A percentile compares a stretch with the other conserved stretches of the same genome.
phyloP scores from a whole-genome alignment of 805 yeast genomes.

The Wickerhamomyces rabaulensis region DNA sequence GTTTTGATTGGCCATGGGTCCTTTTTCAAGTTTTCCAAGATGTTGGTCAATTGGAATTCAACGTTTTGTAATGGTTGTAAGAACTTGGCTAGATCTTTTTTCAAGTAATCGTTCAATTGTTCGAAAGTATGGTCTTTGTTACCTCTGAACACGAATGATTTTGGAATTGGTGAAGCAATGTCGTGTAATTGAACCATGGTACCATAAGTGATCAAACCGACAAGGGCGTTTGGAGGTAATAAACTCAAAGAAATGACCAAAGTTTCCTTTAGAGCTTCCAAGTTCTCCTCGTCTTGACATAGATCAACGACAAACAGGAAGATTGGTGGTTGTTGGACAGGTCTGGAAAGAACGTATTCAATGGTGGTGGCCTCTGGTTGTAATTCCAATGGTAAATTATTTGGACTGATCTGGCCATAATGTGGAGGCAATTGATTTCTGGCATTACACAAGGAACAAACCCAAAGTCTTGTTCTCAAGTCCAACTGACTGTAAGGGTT shows the following conservation, averaged over 20 bases:
- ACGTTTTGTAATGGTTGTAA: constrained; percentile 70
- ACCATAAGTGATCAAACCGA: constrained; percentile 85
- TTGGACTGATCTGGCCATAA: constrained; percentile 70
- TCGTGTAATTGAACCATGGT: constrained; percentile 90
- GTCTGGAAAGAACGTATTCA: constrained; percentile 79
- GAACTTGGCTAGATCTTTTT: constrained; percentile 47
- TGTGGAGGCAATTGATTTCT: constrained; percentile 81
- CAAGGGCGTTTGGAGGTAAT: constrained; percentile 84
- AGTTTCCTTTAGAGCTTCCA: constrained; percentile 77
- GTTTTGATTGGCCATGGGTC: constrained; percentile 90
- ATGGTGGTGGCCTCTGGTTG: constrained; percentile 65
- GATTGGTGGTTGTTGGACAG: constrained; percentile 79
- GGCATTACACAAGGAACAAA: constrained; percentile 75
- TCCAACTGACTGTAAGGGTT: constrained; percentile 86
- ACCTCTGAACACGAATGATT: constrained; percentile 83
- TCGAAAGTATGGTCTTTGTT: constrained; percentile 68
- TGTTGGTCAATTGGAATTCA: constrained; percentile 76
- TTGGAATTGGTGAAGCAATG: constrained; percentile 60
- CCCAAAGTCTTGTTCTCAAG: constrained; percentile 71
- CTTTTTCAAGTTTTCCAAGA: constrained; percentile 68
- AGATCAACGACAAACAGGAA: constrained; percentile 83
- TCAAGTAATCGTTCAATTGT: constrained; percentile 55
- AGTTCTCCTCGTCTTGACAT: constrained; percentile 85
- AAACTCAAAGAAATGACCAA: constrained; percentile 68
- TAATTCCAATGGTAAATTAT: constrained; percentile 78